phyloP scores from a whole-genome alignment of 1,284 basidiomycete species.

The Tilletia horrida region DNA sequence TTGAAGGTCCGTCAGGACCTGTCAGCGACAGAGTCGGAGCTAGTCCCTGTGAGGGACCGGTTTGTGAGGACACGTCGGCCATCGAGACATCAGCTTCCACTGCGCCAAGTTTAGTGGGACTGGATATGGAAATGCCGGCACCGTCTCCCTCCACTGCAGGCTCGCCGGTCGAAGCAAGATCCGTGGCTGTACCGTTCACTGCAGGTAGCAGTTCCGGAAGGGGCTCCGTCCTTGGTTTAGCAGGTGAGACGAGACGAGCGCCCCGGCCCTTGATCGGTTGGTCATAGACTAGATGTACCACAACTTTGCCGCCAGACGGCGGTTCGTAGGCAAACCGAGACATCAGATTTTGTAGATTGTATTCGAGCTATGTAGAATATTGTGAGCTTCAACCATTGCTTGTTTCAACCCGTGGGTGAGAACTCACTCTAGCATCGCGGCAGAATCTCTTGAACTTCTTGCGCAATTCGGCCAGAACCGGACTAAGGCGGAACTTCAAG shows the following conservation, averaged over 20 bases:
- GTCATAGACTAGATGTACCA: constrained; percentile 58
- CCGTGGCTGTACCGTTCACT: constrained; percentile 15
- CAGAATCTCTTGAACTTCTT: constrained; percentile 90
- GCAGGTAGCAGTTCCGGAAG: neutral
- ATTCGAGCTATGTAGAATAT: constrained; percentile 35
- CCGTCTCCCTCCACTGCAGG: constrained; percentile 16
- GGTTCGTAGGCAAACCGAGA: constrained; percentile 63
- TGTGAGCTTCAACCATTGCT: neutral
- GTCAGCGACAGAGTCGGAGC: constrained; percentile 18
- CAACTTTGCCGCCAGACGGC: constrained; percentile 10
- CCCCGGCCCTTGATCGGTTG: constrained; percentile 58
- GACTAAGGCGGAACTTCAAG: constrained; percentile 80
- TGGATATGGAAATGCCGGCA: neutral
- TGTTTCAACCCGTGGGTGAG: neutral
- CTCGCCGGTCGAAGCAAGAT: constrained; percentile 19
- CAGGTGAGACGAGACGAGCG: constrained; percentile 17
- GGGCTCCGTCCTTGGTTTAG: neutral
- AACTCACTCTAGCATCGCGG: constrained; percentile 64
- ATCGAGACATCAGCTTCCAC: neutral
- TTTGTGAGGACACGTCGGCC: neutral
- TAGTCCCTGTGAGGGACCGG: neutral
- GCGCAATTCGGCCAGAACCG: constrained; percentile 82
- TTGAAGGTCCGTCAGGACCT: neutral
- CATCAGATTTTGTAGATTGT: constrained; percentile 52
- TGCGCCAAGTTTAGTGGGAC: neutral